phyloP scores from a whole-genome alignment of 345 rosid species.

The Eutrema heterophyllum region DNA sequence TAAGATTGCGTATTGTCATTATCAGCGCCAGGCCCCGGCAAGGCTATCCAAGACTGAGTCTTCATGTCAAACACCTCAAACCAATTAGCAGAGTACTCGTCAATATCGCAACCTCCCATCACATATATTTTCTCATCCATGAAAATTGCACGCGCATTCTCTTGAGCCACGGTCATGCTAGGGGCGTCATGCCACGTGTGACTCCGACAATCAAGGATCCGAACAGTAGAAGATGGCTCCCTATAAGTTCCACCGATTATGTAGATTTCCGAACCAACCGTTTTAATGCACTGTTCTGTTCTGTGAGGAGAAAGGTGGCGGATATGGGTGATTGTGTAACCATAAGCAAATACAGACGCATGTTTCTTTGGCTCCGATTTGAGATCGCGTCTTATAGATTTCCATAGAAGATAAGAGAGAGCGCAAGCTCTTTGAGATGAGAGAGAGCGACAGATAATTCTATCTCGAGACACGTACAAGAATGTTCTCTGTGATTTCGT shows the following conservation, averaged over 20 bases:
- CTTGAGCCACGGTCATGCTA: neutral
- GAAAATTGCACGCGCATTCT: rapidly evolving
- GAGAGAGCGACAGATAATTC: slow-evolving; percentile 44
- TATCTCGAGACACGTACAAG: slow-evolving; percentile 50
- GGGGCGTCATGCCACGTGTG: neutral
- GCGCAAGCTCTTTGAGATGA: slow-evolving; percentile 49
- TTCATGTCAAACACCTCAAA: neutral
- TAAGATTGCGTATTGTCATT: neutral
- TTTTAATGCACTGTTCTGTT: slow-evolving; percentile 22
- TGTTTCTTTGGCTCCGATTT: slow-evolving; percentile 30
- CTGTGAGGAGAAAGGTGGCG: neutral
- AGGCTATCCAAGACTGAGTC: neutral
- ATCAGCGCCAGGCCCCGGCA: neutral
- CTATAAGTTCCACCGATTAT: neutral
- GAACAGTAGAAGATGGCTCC: neutral
- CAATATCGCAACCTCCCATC: neutral
- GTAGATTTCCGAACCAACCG: slow-evolving; percentile 43
- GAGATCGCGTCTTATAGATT: slow-evolving; percentile 46
- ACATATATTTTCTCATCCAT: neutral
- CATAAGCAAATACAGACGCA: slow-evolving; percentile 47
- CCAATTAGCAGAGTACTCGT: neutral
- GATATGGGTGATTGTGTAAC: neutral
- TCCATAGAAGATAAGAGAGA: slow-evolving; percentile 44
- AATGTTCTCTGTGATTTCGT: slow-evolving; percentile 48
- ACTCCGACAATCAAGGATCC: neutral